Evolutionary conservation across 169 alveolate genomes (phyloP), one percentile per base, ranked within the genome.

Genomic region (Eimeria acervulina): DNA sequence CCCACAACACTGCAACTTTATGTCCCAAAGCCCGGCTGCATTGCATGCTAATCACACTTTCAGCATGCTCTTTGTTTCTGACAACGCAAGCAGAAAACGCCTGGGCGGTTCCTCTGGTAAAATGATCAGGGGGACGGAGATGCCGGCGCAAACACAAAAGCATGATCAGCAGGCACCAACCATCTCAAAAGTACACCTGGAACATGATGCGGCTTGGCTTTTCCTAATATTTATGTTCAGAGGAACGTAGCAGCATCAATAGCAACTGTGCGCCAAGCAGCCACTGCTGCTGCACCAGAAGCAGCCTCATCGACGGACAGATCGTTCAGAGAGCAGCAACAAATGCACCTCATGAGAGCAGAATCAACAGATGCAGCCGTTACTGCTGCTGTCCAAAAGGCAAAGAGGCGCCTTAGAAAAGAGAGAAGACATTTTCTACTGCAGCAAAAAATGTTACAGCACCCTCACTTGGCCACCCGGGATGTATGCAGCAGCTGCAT

Each of bases 401-500:
- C 93, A 36, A 84, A 84, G 78, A 84, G 55, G 55, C 93, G 93
- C 80, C 66, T 84, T 44, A 83, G 74, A 51, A 83, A 51, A 51
- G 26, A 84, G 21, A 36, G 78, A 10, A 28, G 55, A 38, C 78
- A 55, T 59, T 84, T 51, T 42, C 59, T 55, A 68, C 78, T 17
- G 80, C 93, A 84, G 74, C 93, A 84, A 31, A 44, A 83, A 7
- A 42, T 83, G 72, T 51, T 83, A 51, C 91, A 83, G 44, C 74
- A 51, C 51, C 91, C 91, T 1, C 72, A 83, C 47, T 15, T 47
- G 70, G 72, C 72, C 47, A 83, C 91, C 63, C 91, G 91, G 91
- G 91, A 47, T 17, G 91, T 83, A 83, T 31, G 91, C 74, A 47
- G 91, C 91, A 83, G 91, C 91, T 47, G 66, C 72, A 51, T 26